A percentile compares a stretch with the other conserved stretches of the same genome.
phyloP scores from a whole-genome alignment of 2,329 filamentous ascomycete species.

The Neofusicoccum umdonicola region DNA sequence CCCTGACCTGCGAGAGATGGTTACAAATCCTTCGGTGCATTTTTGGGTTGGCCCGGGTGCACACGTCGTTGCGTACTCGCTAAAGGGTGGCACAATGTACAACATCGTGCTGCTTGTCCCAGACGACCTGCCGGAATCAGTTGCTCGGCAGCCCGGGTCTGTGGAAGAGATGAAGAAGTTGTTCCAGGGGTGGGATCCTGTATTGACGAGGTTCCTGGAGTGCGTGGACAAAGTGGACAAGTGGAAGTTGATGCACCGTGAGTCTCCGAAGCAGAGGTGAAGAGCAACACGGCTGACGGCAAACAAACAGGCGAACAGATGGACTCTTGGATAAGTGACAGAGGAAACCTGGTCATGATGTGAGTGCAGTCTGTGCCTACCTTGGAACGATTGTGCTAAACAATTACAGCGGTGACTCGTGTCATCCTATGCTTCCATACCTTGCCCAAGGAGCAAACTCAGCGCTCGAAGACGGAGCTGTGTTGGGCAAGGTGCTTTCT shows the following conservation, averaged over 20 bases:
- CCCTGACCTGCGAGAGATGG: slow-evolving; percentile 50
- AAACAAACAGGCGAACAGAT: background rate
- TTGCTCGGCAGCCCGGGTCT: slow-evolving; percentile 53
- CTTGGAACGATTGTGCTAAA: slow-evolving; percentile 39
- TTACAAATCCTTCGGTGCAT: slow-evolving; percentile 52
- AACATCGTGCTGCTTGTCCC: slow-evolving; percentile 67
- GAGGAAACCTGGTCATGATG: slow-evolving; percentile 37
- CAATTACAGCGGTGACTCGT: slow-evolving; percentile 29
- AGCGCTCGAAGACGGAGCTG: slow-evolving; percentile 66
- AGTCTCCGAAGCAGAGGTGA: background rate
- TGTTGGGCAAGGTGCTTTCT: slow-evolving; percentile 57
- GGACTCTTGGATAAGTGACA: slow-evolving; percentile 17
- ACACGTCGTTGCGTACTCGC: slow-evolving; percentile 62
- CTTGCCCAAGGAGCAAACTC: slow-evolving; percentile 57
- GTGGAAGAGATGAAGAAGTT: slow-evolving; percentile 60
- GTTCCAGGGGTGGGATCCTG: slow-evolving; percentile 65
- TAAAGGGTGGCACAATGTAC: slow-evolving; percentile 58
- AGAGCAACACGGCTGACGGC: background rate
- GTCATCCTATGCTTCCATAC: slow-evolving; percentile 36
- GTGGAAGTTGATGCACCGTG: slow-evolving; percentile 64
- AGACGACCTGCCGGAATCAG: slow-evolving; percentile 58
- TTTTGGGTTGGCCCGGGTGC: slow-evolving; percentile 64
- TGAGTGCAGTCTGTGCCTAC: slow-evolving; percentile 54
- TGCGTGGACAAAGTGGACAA: slow-evolving; percentile 62
- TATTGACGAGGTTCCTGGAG: slow-evolving; percentile 46